These are phyloP conservation scores for Thelonectria olida DNA, from an alignment of 2,329 filamentous ascomycete genomes.

Conservation along the genomic window DNA sequence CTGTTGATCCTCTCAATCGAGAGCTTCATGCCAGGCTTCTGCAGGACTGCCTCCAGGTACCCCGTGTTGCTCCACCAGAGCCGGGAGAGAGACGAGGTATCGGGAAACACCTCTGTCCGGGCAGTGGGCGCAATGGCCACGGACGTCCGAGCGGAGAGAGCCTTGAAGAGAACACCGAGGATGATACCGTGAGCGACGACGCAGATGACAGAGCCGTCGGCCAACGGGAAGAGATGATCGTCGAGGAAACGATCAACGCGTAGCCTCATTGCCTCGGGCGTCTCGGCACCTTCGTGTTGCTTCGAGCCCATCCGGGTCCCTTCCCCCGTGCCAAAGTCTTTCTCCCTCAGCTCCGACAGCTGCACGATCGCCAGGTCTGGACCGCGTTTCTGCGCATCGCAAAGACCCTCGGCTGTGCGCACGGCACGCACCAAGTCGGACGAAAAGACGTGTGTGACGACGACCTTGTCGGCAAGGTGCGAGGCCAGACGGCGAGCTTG, in stretches of 20 bases:
- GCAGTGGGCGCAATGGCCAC: conserved; percentile 29
- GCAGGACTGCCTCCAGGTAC: conserved; percentile 49
- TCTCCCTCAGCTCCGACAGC: conserved; percentile 68
- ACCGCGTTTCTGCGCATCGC: conserved; percentile 59
- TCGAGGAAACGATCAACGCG: conserved; percentile 75
- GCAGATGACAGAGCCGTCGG: conserved; percentile 25
- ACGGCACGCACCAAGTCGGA: conserved; percentile 80
- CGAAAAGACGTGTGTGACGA: conserved; percentile 74
- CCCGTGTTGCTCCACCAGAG: conserved; percentile 64
- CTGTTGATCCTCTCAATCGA: conserved; percentile 72
- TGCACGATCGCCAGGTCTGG: conserved; percentile 30
- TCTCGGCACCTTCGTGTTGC: conserved; percentile 68
- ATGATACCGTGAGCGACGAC: conserved; percentile 88
- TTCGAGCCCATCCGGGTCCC: conserved; percentile 64
- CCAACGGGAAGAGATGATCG: conserved; percentile 66
- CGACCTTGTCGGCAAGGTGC: conserved; percentile 58
- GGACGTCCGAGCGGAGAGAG: conserved; percentile 61
- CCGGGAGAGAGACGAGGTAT: conserved; percentile 26
- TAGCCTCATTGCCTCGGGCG: conserved; percentile 69
- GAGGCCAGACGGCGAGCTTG: conserved; percentile 78
- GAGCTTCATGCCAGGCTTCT: conserved; percentile 40
- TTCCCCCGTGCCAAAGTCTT: conserved; percentile 78
- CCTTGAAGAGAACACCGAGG: conserved; percentile 73
- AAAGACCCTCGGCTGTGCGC: conserved; percentile 75
- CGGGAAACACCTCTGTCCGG: conserved; percentile 10